Percentiles rank a stretch among this genome's conserved stretches.
phyloP scores from a whole-genome alignment of 192 early-diverging fungal species.

The Linnemannia schmuckeri region DNA sequence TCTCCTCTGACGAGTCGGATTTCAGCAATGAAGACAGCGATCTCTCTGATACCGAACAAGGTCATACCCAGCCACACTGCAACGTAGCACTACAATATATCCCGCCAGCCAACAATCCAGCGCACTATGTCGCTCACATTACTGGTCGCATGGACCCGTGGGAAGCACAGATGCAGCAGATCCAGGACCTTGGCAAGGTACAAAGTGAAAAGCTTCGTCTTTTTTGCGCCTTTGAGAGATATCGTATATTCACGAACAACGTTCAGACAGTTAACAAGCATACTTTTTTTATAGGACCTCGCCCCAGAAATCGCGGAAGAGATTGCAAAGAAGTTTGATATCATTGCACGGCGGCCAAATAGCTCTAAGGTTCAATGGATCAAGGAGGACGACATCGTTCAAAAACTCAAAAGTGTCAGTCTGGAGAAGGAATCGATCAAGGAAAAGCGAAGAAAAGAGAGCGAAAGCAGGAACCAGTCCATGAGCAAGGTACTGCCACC shows the following conservation, averaged over 20 bases:
- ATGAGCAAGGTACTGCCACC: constrained; percentile 9
- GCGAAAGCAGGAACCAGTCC: constrained; percentile 27
- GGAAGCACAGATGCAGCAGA: constrained; percentile 31
- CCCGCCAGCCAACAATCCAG: constrained; percentile 1
- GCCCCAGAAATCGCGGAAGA: constrained; percentile 20
- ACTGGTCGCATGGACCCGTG: constrained; percentile 49
- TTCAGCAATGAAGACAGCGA: not conserved
- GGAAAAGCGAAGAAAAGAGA: constrained; percentile 34
- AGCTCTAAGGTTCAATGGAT: not conserved
- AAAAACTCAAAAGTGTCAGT: constrained; percentile 15
- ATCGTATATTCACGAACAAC: too few species aligned
- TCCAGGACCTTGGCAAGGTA: constrained; percentile 47
- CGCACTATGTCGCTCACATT: constrained; percentile 49
- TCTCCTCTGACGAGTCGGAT: constrained; percentile 24
- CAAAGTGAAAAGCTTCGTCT: too few species aligned
- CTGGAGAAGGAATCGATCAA: constrained; percentile 33
- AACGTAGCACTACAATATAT: not conserved
- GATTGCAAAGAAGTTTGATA: constrained; percentile 20
- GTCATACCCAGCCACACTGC: not conserved
- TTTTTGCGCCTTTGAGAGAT: too few species aligned
- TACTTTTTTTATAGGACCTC: constrained; percentile 2
- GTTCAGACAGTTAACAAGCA: too few species aligned
- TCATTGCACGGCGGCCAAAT: not conserved
- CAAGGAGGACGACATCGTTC: constrained; percentile 24
- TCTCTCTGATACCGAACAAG: constrained; percentile 22